Evolutionary conservation across 768 basidiomycete genomes (phyloP).

Genomic region (Trametes meyenii): DNA sequence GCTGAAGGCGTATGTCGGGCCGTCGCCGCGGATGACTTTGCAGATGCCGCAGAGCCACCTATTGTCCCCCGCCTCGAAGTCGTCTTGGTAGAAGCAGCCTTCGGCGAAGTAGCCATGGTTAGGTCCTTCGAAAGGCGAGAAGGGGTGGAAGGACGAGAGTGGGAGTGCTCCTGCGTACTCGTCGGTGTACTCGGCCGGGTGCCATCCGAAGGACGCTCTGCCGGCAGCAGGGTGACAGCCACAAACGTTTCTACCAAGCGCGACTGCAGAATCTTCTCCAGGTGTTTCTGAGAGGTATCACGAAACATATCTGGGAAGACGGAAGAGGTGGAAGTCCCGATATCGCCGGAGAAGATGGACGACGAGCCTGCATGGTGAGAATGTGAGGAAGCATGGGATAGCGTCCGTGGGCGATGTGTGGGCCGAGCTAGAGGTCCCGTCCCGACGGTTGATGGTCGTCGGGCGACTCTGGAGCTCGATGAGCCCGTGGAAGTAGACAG

Average conservation of each 20-base stretch:
- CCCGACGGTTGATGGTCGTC: constrained; percentile 3
- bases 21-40: constrained; percentile 12
- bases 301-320: constrained; percentile 43
- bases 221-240: constrained; percentile 48
- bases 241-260: constrained; percentile 81
- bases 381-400: constrained; percentile 54
- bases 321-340: constrained; percentile 15
- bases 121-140: constrained; percentile 7
- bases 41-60: not conserved
- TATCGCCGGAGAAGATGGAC: constrained; percentile 6
- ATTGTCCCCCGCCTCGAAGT: constrained; percentile 25
- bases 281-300: constrained; percentile 65
- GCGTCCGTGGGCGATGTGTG: constrained; percentile 45
- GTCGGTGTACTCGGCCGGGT: not conserved
- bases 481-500: constrained; percentile 12
- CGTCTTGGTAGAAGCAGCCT: constrained; percentile 24
- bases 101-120: constrained; percentile 5
- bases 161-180: not conserved
- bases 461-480: constrained; percentile 30
- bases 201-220: constrained; percentile 8
- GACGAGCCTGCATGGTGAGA: constrained; percentile 22
- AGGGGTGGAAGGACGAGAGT: constrained; percentile 12
- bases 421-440: constrained; percentile 9
- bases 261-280: constrained; percentile 73
- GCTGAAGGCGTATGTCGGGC: constrained; percentile 15